Evolutionary conservation across 352 stramenopile genomes (phyloP).

Genomic region (Phytophthora sansomeana): DNA sequence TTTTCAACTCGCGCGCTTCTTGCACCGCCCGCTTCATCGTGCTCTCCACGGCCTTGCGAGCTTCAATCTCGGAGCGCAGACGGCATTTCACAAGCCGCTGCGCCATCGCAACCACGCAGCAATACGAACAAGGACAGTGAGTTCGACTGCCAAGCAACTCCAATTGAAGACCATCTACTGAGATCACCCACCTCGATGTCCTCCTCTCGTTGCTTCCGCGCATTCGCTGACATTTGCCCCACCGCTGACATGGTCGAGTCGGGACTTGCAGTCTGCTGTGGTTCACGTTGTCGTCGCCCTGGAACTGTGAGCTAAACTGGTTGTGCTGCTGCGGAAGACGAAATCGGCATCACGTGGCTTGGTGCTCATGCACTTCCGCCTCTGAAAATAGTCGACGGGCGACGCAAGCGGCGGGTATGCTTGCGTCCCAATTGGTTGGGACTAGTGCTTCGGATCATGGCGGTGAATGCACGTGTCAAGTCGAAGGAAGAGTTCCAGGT

Average conservation of each 20-base stretch:
- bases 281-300: not conserved
- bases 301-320: constrained; percentile 18
- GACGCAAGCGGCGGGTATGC: not conserved
- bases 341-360: constrained; percentile 1
- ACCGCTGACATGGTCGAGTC: too few species aligned
- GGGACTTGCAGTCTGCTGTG: constrained; percentile 3
- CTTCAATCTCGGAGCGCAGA: constrained; percentile 76
- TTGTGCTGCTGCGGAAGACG: constrained; percentile 13
- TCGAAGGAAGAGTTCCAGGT: constrained; percentile 57
- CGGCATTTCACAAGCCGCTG: constrained; percentile 83
- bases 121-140: not conserved
- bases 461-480: constrained; percentile 53
- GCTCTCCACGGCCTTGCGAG: constrained; percentile 70
- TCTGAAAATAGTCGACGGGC: constrained; percentile 31
- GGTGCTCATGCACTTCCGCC: not conserved
- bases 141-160: not conserved
- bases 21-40: constrained; percentile 82
- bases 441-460: constrained; percentile 38
- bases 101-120: not conserved
- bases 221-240: constrained; percentile 46
- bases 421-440: not conserved
- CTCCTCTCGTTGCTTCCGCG: constrained; percentile 65
- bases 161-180: not conserved
- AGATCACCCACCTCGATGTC: constrained; percentile 69
- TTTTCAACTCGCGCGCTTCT: constrained; percentile 78